Percentiles rank a stretch among this genome's conserved stretches.
Conservation (phyloP, 768 basidiomycete genomes). For the Tricholoma terreum region DNA sequence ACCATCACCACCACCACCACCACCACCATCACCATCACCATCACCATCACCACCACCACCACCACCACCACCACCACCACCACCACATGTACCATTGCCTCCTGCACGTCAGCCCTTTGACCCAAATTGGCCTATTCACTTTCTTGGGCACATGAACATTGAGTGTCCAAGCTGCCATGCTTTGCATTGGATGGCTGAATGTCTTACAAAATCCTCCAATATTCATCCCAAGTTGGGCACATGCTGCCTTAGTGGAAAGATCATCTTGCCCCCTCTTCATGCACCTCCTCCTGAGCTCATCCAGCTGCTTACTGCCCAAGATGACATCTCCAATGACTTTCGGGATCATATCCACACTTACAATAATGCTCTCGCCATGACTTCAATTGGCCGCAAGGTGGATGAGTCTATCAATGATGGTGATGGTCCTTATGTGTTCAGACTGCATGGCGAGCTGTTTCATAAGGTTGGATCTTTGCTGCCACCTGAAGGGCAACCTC, state of each 20-base stretch:
- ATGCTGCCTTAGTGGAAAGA: slow-evolving; percentile 36
- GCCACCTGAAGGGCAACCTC: slow-evolving; percentile 17
- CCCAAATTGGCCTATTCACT: slow-evolving; percentile 14
- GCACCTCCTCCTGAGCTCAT: slow-evolving; percentile 22
- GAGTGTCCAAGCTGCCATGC: slow-evolving; percentile 25
- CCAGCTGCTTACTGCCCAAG: slow-evolving; percentile 14
- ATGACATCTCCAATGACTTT: slow-evolving; percentile 16
- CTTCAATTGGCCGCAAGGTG: slow-evolving; percentile 25
- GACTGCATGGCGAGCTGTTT: slow-evolving; percentile 34
- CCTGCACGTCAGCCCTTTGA: slow-evolving; percentile 11
- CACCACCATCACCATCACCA: too few relatives aligned
- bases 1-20: too few relatives aligned
- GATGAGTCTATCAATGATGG: slow-evolving; percentile 27
- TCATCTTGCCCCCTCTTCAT: slow-evolving; percentile 22
- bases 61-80: too few relatives aligned
- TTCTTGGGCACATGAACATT: slow-evolving; percentile 35
- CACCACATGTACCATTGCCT: too few relatives aligned
- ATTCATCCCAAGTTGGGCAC: slow-evolving; percentile 24
- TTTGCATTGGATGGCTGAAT: slow-evolving; percentile 35
- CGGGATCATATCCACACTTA: slow-evolving; percentile 39
- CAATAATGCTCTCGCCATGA: slow-evolving; percentile 40
- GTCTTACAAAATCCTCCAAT: slow-evolving; percentile 9
- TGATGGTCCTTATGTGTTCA: slow-evolving; percentile 30
- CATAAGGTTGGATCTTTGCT: slow-evolving; percentile 33
- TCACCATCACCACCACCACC: too few relatives aligned